Evolutionary conservation across 2,329 filamentous ascomycete genomes (phyloP).

Genomic region (Sporothrix euskadiensis): DNA sequence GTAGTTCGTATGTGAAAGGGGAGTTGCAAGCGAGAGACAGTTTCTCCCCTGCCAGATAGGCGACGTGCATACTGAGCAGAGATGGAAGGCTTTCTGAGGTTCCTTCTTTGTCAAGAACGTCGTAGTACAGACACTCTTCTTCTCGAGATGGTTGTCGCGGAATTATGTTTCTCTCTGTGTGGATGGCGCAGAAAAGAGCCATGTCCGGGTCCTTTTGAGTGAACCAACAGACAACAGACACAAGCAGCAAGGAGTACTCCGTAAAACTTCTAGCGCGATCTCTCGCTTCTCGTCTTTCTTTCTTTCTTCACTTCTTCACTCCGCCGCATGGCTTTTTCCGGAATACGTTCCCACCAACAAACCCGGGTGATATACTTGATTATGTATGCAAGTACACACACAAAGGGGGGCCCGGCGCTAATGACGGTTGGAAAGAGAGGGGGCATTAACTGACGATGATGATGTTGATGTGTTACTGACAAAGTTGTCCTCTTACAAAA

Average conservation of each 20-base stretch:
- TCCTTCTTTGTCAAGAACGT: neutral
- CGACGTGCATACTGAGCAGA: neutral
- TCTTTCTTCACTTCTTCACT: too few species aligned
- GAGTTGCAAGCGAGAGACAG: neutral
- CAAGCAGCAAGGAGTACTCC: neutral
- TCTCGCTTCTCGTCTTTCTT: neutral
- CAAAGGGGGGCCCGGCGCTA: neutral
- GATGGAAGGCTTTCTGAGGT: neutral
- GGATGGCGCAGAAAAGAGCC: slow-evolving; percentile 1
- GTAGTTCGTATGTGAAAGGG: neutral
- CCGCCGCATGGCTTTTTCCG: neutral
- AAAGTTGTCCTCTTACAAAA: neutral
- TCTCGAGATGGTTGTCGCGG: neutral
- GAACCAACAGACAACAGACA: neutral
- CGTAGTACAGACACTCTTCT: neutral
- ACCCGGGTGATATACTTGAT: neutral
- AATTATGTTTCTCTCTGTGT: neutral
- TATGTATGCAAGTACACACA: too few species aligned
- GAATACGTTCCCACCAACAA: neutral
- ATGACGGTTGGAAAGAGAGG: slow-evolving; percentile 1
- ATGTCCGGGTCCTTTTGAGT: neutral
- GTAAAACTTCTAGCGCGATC: neutral
- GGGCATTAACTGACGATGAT: neutral
- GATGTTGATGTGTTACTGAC: neutral
- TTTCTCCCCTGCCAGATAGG: neutral